Conservation (phyloP, 768 basidiomycete genomes). For the Boletus vinaceobasis region DNA sequence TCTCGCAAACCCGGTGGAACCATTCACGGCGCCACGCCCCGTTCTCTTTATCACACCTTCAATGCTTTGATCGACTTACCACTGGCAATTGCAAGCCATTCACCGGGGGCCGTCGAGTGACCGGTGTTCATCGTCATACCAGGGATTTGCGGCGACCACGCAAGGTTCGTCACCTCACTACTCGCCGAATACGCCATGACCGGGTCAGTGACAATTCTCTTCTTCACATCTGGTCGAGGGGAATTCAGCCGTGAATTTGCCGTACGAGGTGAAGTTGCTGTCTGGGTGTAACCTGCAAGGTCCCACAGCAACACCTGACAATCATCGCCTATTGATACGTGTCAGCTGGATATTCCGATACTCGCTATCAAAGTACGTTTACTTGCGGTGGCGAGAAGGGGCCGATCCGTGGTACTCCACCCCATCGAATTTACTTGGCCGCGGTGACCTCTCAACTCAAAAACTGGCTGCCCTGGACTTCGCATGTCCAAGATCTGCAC, state of each 20-base stretch:
- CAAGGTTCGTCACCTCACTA: constrained; percentile 76
- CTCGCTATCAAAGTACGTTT: constrained; percentile 22
- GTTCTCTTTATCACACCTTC: constrained; percentile 55
- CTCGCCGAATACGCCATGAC: constrained; percentile 80
- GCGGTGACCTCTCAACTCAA: constrained; percentile 83
- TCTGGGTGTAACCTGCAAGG: constrained; percentile 60
- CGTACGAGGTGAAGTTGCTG: constrained; percentile 62
- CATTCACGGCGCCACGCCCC: not conserved
- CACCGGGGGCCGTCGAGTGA: constrained; percentile 69
- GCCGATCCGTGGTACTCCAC: constrained; percentile 84
- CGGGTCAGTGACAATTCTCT: constrained; percentile 69
- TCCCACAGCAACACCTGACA: constrained; percentile 95
- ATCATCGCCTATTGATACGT: constrained; percentile 68
- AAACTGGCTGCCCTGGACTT: constrained; percentile 91
- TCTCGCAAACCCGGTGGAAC: not conserved
- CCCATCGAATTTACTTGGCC: constrained; percentile 82
- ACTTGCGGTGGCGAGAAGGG: constrained; percentile 87
- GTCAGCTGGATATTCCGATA: not conserved
- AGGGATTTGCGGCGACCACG: constrained; percentile 85
- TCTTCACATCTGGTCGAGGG: constrained; percentile 78
- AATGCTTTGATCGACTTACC: constrained; percentile 80
- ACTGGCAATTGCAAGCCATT: constrained; percentile 83
- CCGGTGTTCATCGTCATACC: constrained; percentile 74
- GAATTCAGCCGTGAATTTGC: constrained; percentile 74
- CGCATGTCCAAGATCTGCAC: constrained; percentile 97